Evolutionary conservation across 2,329 filamentous ascomycete species (phyloP).

Genomic region (Colletotrichum chrysophilum): DNA sequence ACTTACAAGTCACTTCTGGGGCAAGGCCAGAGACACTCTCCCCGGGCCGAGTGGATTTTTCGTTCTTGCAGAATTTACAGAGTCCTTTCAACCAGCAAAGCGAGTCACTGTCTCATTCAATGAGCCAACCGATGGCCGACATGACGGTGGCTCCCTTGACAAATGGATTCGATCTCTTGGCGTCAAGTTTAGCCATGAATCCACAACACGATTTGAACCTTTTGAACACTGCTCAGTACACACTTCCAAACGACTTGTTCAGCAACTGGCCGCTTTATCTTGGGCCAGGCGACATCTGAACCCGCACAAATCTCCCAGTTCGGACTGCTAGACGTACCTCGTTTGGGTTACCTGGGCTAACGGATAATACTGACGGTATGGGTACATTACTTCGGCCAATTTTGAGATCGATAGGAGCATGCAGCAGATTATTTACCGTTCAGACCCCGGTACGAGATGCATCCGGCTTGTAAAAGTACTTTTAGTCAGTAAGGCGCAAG

Average conservation of each 20-base stretch:
- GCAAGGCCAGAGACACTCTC: too few relatives aligned
- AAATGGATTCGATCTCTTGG: not conserved
- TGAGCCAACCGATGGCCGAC: too few relatives aligned
- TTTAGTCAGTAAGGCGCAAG: too few relatives aligned
- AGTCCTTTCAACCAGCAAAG: too few relatives aligned
- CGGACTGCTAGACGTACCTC: not conserved
- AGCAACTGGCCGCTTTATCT: not conserved
- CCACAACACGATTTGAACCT: not conserved
- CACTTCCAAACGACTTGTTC: not conserved
- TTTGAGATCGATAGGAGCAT: fast-evolving
- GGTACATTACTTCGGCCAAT: not conserved
- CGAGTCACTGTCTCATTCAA: too few relatives aligned
- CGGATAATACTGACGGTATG: not conserved
- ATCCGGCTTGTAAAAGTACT: too few relatives aligned
- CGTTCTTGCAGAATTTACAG: too few relatives aligned
- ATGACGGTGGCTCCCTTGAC: too few relatives aligned
- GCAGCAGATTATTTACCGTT: fast-evolving
- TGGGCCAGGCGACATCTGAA: not conserved
- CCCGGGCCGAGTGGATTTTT: too few relatives aligned
- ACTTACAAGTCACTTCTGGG: too few relatives aligned
- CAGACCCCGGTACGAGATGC: too few relatives aligned
- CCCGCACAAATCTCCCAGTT: not conserved
- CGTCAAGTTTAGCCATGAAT: not conserved
- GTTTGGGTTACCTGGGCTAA: not conserved
- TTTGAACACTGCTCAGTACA: not conserved